A percentile compares a stretch with the other conserved stretches of the same genome.
Evolutionary conservation across 2,329 filamentous ascomycete genomes (phyloP).

Genomic region (Aspergillus awamori): DNA sequence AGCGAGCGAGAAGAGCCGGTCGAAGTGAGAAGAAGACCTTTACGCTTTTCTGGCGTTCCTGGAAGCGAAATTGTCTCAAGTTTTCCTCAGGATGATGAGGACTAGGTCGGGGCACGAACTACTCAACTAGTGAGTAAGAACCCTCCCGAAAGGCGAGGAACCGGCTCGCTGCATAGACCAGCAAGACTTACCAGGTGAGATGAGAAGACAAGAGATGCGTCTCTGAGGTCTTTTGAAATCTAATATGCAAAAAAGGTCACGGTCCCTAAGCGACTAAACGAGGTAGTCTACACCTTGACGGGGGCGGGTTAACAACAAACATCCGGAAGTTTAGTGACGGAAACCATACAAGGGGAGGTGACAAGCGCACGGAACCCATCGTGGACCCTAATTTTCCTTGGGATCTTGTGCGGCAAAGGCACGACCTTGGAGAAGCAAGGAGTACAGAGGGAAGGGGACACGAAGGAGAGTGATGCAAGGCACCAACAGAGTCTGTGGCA

Average conservation of each 20-base stretch:
- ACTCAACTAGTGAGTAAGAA: constrained; percentile 42
- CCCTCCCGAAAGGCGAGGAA: constrained; percentile 22
- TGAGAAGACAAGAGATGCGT: constrained; percentile 23
- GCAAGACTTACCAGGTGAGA: constrained; percentile 33
- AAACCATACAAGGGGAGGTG: constrained; percentile 27
- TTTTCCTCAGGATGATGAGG: constrained; percentile 25
- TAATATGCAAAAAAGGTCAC: constrained; percentile 35
- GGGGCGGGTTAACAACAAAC: constrained; percentile 39
- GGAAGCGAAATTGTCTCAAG: constrained; percentile 21
- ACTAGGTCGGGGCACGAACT: constrained; percentile 41
- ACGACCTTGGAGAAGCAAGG: constrained; percentile 39
- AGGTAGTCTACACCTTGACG: constrained; percentile 25
- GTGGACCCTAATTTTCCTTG: constrained; percentile 30
- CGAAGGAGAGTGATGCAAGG: constrained; percentile 41
- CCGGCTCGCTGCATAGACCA: constrained; percentile 37
- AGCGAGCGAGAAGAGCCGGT: constrained; percentile 16
- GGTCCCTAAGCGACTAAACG: constrained; percentile 25
- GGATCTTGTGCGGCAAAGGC: constrained; percentile 27
- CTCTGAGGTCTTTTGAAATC: constrained; percentile 27
- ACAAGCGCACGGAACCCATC: constrained; percentile 30
- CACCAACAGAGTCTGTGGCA: constrained; percentile 30
- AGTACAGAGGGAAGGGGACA: constrained; percentile 28
- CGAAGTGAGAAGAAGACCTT: constrained; percentile 23
- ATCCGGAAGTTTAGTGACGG: constrained; percentile 19
- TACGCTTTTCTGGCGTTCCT: constrained; percentile 24